These are phyloP conservation scores for Diplotaxis tenuifolia DNA, from an alignment of 345 rosid genomes.

Conservation along the genomic window DNA sequence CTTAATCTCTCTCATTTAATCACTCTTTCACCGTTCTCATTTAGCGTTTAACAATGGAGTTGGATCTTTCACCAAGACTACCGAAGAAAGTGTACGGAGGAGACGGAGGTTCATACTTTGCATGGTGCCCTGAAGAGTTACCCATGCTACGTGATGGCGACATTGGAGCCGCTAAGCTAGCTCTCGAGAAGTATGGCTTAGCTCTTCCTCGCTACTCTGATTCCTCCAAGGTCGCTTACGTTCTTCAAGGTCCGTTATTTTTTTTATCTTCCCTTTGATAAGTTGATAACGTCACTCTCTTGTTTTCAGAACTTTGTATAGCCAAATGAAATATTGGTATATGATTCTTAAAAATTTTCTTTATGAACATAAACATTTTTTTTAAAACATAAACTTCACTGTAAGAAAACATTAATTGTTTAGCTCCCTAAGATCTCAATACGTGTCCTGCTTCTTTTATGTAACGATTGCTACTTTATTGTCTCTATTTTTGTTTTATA, in stretches of 20 bases:
- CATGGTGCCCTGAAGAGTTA: conserved; percentile 78
- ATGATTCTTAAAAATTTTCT: too few species aligned
- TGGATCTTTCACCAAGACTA: conserved; percentile 76
- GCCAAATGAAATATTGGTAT: too few species aligned
- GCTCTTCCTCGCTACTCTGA: conserved; percentile 89
- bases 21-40: background rate
- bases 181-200: conserved; percentile 74
- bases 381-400: too few species aligned
- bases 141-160: conserved; percentile 72
- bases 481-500: background rate
- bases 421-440: too few species aligned
- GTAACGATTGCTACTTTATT: background rate
- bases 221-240: conserved; percentile 85
- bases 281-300: background rate
- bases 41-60: conserved; percentile 47
- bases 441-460: too few species aligned
- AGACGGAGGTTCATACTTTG: conserved; percentile 70
- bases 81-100: conserved; percentile 68
- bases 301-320: too few species aligned
- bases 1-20: background rate
- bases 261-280: background rate
- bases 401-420: too few species aligned
- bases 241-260: conserved; percentile 64
- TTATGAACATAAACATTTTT: background rate
- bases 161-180: conserved; percentile 89